Evolutionary conservation across 331 rosid genomes (phyloP).

Genomic region (Phaseolus coccineus): DNA sequence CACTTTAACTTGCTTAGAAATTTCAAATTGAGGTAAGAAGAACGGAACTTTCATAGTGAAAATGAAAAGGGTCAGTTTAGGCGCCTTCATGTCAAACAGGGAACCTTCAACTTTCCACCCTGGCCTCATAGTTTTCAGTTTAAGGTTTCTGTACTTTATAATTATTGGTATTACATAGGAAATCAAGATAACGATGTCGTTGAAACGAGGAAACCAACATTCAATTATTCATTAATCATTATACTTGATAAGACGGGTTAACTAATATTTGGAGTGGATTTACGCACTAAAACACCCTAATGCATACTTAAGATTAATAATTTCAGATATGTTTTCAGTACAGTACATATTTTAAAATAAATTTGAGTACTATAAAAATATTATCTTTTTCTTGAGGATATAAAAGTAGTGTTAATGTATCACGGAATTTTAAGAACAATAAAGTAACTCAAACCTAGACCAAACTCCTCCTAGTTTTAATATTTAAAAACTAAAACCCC

Average conservation of each 20-base stretch:
- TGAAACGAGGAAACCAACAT: neutral
- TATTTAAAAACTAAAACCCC: neutral
- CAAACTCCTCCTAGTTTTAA: neutral
- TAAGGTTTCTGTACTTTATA: neutral
- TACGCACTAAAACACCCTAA: neutral
- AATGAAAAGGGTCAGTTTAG: constrained; percentile 19
- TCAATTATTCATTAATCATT: neutral
- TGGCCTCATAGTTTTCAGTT: neutral
- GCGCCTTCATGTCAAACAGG: neutral
- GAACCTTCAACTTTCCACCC: constrained; percentile 24
- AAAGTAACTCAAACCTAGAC: neutral
- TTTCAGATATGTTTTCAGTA: neutral
- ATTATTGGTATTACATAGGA: neutral
- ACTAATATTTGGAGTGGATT: neutral
- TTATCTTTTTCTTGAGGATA: too few species aligned
- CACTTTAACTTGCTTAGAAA: neutral
- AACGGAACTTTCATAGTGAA: neutral
- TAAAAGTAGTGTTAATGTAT: neutral
- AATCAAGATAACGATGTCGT: constrained; percentile 7
- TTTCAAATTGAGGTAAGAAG: neutral
- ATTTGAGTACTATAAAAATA: neutral
- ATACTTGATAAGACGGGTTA: neutral
- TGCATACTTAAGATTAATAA: neutral
- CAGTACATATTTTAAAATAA: neutral
- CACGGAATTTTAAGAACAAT: neutral